Conservation (phyloP, 208 protist species). For the Herpetomonas samuelpessoai region DNA sequence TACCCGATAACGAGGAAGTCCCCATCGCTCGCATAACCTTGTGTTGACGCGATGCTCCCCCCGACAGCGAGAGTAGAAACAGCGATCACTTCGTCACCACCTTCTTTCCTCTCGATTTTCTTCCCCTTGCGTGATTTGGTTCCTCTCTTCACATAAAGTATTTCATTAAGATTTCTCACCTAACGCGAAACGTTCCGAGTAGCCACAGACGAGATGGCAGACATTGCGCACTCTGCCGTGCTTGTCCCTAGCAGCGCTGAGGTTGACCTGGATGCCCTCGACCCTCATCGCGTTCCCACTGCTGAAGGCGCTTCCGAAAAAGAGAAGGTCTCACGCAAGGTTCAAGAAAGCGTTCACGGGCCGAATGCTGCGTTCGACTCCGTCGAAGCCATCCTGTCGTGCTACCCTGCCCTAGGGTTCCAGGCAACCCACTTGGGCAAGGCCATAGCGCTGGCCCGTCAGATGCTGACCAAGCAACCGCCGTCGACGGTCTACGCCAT, state of each 20-base stretch:
- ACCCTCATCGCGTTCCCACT: neutral
- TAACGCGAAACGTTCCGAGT: too few relatives aligned
- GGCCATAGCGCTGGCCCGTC: conserved; percentile 38
- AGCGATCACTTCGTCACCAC: too few relatives aligned
- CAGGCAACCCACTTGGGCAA: conserved; percentile 73
- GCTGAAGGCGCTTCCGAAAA: neutral
- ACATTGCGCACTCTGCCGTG: conserved; percentile 47
- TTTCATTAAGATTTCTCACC: neutral
- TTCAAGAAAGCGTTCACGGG: conserved; percentile 24
- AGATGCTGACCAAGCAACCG: conserved; percentile 52
- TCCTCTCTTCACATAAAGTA: neutral
- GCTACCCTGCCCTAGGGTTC: conserved; percentile 59
- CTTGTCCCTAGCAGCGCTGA: conserved; percentile 23
- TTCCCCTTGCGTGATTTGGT: neutral
- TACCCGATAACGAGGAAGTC: too few relatives aligned
- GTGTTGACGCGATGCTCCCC: too few relatives aligned
- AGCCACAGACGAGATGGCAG: too few relatives aligned
- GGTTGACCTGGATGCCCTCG: conserved; percentile 13
- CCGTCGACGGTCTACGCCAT: conserved; percentile 49
- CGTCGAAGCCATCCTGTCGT: conserved; percentile 18
- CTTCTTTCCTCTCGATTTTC: conserved; percentile 3
- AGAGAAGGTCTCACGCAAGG: neutral
- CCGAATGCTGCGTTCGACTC: conserved; percentile 32
- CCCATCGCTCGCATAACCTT: too few relatives aligned
- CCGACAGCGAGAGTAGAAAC: too few relatives aligned